Conservation (phyloP, 1,139 yeast genomes). For the Diutina catenulata region DNA sequence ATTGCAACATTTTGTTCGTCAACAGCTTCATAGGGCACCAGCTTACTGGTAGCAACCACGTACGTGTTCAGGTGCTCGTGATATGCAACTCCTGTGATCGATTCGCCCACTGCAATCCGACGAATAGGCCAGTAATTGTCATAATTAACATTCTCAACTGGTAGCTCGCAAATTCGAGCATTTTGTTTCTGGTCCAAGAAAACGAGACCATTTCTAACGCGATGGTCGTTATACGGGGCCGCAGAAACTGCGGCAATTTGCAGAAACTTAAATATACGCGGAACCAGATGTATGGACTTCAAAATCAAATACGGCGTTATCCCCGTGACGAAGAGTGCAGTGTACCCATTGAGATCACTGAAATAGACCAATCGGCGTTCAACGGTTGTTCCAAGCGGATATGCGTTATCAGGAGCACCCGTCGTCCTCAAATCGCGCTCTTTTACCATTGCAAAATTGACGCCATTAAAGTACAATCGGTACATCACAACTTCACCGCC, state of each 20-base stretch:
- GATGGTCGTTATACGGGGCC: constrained; percentile 34
- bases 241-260: constrained; percentile 53
- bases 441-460: constrained; percentile 35
- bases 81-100: constrained; percentile 59
- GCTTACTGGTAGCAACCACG: constrained; percentile 51
- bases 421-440: constrained; percentile 38
- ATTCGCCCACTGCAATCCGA: constrained; percentile 43
- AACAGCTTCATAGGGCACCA: constrained; percentile 49
- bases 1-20: constrained; percentile 68
- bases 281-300: constrained; percentile 52
- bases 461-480: constrained; percentile 42
- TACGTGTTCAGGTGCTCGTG: constrained; percentile 61
- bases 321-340: constrained; percentile 66
- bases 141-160: constrained; percentile 35
- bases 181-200: constrained; percentile 62
- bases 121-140: constrained; percentile 56
- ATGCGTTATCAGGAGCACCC: constrained; percentile 73
- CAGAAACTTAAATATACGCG: constrained; percentile 59
- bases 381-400: constrained; percentile 53
- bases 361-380: constrained; percentile 60
- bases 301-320: constrained; percentile 57
- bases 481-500: constrained; percentile 73
- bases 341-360: constrained; percentile 44
- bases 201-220: constrained; percentile 44
- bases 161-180: constrained; percentile 59